phyloP scores from a whole-genome alignment of 176 grass and related monocot species.

The Oryza nivara region DNA sequence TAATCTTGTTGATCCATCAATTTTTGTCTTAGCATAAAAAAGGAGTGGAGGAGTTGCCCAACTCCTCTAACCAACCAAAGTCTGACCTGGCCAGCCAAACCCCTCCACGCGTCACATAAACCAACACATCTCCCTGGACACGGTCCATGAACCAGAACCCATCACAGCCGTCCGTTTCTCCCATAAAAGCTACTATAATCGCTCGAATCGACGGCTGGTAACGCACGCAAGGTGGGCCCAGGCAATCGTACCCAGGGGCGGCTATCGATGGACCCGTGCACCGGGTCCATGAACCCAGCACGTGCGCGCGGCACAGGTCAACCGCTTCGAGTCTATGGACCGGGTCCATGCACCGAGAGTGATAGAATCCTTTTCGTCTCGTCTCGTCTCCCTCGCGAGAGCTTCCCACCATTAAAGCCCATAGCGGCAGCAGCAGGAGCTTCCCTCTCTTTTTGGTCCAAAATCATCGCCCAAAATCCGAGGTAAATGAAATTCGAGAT shows the following conservation, averaged over 20 bases:
- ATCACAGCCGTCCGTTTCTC: not conserved
- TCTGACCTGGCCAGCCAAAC: conserved; percentile 51
- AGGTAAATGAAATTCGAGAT: conserved; percentile 9
- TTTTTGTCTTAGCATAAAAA: not conserved
- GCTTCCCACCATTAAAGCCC: conserved; percentile 42
- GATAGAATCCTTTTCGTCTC: not conserved
- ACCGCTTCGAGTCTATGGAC: conserved; percentile 19
- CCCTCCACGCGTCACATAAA: conserved; percentile 36
- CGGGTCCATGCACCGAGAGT: not conserved
- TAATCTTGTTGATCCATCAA: not conserved
- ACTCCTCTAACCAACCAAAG: conserved; percentile 22
- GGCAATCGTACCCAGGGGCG: not conserved
- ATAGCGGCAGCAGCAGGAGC: not conserved
- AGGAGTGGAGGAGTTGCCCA: conserved; percentile 18
- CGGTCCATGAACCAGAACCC: not conserved
- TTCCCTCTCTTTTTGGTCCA: conserved; percentile 6
- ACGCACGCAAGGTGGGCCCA: not conserved
- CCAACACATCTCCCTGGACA: not conserved
- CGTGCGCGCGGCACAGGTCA: not conserved
- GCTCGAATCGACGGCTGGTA: not conserved
- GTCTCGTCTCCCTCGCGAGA: conserved; percentile 7
- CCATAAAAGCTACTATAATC: not conserved
- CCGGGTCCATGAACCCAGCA: conserved; percentile 25
- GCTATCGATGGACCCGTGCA: not conserved
- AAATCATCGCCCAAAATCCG: conserved; percentile 35